These are phyloP conservation scores for Cyathus olla DNA, from an alignment of 1,284 basidiomycete genomes.

Conservation along the genomic window DNA sequence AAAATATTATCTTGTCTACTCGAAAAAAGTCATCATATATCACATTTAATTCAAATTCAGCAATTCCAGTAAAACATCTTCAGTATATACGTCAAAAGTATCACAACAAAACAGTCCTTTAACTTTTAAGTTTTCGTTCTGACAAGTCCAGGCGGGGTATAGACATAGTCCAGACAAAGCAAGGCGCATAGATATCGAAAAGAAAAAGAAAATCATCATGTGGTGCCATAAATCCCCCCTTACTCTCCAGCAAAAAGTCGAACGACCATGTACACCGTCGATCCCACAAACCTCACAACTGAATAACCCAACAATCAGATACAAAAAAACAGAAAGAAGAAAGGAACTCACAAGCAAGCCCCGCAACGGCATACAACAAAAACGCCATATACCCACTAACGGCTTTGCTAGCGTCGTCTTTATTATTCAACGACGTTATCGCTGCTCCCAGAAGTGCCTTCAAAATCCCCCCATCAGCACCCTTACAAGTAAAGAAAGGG, in stretches of 20 bases:
- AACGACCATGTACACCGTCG: conserved; percentile 81
- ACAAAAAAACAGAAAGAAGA: conserved; percentile 2
- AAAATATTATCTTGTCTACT: too few relatives aligned
- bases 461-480: background rate
- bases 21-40: too few relatives aligned
- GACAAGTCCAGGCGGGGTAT: too few relatives aligned
- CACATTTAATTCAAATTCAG: too few relatives aligned
- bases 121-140: too few relatives aligned
- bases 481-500: background rate
- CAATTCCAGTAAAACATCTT: too few relatives aligned
- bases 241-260: conserved; percentile 89
- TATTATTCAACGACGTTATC: conserved; percentile 50
- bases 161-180: too few relatives aligned
- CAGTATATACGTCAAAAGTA: too few relatives aligned
- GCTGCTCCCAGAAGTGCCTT: conserved; percentile 80
- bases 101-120: too few relatives aligned
- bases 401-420: conserved; percentile 57
- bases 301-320: conserved; percentile 5
- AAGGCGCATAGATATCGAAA: too few relatives aligned
- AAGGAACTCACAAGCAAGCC: conserved; percentile 78
- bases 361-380: conserved; percentile 86
- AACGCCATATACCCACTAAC: conserved; percentile 87
- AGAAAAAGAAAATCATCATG: too few relatives aligned
- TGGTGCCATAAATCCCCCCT: too few relatives aligned
- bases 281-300: conserved; percentile 89